These are phyloP conservation scores for Termitomyces sp. DNA, from an alignment of 768 basidiomycete genomes.

Conservation along the genomic window DNA sequence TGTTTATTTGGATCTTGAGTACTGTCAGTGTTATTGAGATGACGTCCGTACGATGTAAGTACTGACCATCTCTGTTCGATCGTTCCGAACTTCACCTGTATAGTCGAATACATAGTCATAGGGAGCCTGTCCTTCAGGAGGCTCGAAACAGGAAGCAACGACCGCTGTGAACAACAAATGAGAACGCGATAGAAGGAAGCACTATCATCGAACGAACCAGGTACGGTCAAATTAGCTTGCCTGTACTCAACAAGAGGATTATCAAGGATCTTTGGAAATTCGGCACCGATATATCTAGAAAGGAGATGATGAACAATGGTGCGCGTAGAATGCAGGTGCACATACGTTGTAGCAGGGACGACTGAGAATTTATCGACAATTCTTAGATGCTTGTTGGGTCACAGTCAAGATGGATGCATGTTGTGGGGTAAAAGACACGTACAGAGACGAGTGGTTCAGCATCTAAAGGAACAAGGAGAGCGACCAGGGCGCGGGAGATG, in stretches of 20 bases:
- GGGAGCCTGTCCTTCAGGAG: conserved; percentile 61
- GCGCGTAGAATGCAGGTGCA: conserved; percentile 24
- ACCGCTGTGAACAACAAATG: conserved; percentile 42
- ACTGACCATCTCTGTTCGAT: conserved; percentile 72
- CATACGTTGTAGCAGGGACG: conserved; percentile 69
- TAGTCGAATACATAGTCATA: conserved; percentile 85
- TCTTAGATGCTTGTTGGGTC: conserved; percentile 49
- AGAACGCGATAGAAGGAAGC: conserved; percentile 14
- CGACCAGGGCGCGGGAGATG: conserved; percentile 68
- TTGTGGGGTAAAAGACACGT: conserved; percentile 23
- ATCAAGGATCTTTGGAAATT: conserved; percentile 68
- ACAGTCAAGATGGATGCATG: conserved; percentile 16
- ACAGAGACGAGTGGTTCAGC: conserved; percentile 75
- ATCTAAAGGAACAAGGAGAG: conserved; percentile 61
- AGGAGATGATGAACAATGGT: not conserved
- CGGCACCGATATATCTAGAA: conserved; percentile 70
- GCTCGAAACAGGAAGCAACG: conserved; percentile 67
- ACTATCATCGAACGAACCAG: conserved; percentile 42
- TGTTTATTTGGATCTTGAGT: conserved; percentile 69
- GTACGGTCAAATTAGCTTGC: conserved; percentile 76
- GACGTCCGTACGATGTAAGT: conserved; percentile 9
- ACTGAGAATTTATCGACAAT: conserved; percentile 78
- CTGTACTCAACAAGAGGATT: conserved; percentile 74
- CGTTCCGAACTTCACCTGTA: conserved; percentile 74
- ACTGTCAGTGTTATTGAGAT: conserved; percentile 9